Evolutionary conservation across 2,329 filamentous ascomycete species (phyloP).

Genomic region (Didymosphaeria variabile): DNA sequence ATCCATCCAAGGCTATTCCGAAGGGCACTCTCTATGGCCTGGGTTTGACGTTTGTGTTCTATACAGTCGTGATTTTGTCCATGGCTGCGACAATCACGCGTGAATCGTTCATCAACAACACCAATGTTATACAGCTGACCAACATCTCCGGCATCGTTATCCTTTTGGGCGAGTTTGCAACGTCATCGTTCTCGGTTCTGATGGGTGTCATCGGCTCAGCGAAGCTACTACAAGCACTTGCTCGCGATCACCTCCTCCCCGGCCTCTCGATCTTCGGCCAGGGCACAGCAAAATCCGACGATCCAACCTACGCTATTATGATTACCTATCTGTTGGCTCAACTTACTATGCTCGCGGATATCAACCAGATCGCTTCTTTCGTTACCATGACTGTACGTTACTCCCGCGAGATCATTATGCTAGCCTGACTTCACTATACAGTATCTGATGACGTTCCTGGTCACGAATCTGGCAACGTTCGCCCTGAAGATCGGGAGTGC

Average conservation of each 20-base stretch:
- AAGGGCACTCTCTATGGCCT: conserved; percentile 60
- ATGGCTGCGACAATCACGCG: conserved; percentile 81
- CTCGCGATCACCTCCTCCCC: conserved; percentile 79
- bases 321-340: conserved; percentile 80
- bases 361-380: conserved; percentile 88
- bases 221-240: conserved; percentile 84
- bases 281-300: conserved; percentile 75
- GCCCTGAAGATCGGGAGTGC: conserved; percentile 86
- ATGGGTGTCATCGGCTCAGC: conserved; percentile 89
- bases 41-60: conserved; percentile 76
- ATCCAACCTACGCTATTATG: conserved; percentile 79
- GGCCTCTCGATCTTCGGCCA: conserved; percentile 77
- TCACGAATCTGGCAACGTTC: conserved; percentile 88
- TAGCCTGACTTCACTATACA: conserved; percentile 1
- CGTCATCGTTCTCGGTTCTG: conserved; percentile 82
- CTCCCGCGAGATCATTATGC: too few relatives aligned
- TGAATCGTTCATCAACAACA: conserved; percentile 75
- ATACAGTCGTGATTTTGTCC: conserved; percentile 78
- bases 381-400: conserved; percentile 77
- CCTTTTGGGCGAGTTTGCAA: conserved; percentile 82
- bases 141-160: conserved; percentile 78
- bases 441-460: conserved; percentile 90
- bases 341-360: conserved; percentile 79
- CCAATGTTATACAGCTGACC: conserved; percentile 83
- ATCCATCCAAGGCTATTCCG: conserved; percentile 85